These are phyloP conservation scores for Brassica incana DNA, from an alignment of 345 rosid genomes.

Conservation along the genomic window DNA sequence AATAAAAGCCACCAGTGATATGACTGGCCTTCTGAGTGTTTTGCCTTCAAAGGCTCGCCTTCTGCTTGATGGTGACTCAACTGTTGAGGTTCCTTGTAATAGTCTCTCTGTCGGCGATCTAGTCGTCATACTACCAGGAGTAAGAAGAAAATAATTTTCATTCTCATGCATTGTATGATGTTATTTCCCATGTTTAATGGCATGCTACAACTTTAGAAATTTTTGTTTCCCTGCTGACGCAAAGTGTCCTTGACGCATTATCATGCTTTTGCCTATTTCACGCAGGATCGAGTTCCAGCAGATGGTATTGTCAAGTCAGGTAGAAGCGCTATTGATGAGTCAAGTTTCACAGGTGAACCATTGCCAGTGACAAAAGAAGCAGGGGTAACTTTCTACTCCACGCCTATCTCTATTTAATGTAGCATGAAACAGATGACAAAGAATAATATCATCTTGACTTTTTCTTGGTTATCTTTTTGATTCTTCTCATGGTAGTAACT, in stretches of 20 bases:
- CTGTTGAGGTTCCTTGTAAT: constrained; percentile 81
- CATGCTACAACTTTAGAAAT: not conserved
- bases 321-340: constrained; percentile 88
- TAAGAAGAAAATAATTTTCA: constrained; percentile 47
- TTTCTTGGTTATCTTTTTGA: too few species aligned
- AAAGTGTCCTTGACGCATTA: constrained; percentile 4
- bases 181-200: constrained; percentile 13
- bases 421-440: not conserved
- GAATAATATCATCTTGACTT: too few species aligned
- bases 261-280: constrained; percentile 19
- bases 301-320: constrained; percentile 94
- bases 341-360: constrained; percentile 98
- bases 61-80: constrained; percentile 60
- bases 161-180: constrained; percentile 29
- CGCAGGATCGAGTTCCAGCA: constrained; percentile 89
- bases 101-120: constrained; percentile 87
- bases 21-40: constrained; percentile 88
- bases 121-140: constrained; percentile 88
- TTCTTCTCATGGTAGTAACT: not conserved
- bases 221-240: not conserved
- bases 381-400: constrained; percentile 62
- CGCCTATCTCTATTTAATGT: constrained; percentile 9
- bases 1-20: constrained; percentile 95
- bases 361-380: constrained; percentile 86
- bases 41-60: constrained; percentile 95